Evolutionary conservation across 2,329 filamentous ascomycete species (phyloP).

Genomic region (Beauveria rudraprayagi): DNA sequence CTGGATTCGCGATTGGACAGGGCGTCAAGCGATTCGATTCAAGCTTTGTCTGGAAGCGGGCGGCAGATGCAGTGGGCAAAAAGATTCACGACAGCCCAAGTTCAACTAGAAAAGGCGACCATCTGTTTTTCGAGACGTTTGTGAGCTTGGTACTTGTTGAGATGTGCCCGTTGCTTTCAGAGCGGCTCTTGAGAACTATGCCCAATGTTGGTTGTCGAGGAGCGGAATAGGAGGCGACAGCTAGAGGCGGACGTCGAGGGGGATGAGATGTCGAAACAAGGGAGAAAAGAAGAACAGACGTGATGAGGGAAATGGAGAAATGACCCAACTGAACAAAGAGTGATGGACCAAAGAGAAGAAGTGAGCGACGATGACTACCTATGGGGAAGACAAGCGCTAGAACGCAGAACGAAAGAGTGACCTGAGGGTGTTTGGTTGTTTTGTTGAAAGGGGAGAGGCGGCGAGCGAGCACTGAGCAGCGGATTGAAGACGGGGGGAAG

Average conservation of each 20-base stretch:
- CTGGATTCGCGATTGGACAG: background rate
- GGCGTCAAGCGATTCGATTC: background rate
- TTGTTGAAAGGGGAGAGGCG: slow-evolving; percentile 30
- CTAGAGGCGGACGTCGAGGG: background rate
- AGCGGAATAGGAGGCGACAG: background rate
- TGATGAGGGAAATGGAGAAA: slow-evolving; percentile 11
- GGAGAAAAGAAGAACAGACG: slow-evolving; percentile 3
- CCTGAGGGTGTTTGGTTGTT: slow-evolving; percentile 21
- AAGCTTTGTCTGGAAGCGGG: background rate
- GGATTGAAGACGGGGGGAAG: slow-evolving; percentile 8
- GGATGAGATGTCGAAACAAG: background rate
- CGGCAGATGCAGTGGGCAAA: background rate
- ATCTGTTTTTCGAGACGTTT: background rate
- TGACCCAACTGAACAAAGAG: slow-evolving; percentile 6
- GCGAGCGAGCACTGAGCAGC: background rate
- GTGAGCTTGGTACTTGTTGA: background rate
- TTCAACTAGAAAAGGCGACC: background rate
- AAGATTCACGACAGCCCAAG: background rate
- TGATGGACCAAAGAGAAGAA: slow-evolving; percentile 8
- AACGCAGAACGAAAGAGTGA: slow-evolving; percentile 13
- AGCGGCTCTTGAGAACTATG: background rate
- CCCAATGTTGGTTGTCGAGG: background rate
- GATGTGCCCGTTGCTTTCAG: background rate
- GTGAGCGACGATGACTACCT: slow-evolving; percentile 9
- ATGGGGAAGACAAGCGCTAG: slow-evolving; percentile 3